Conservation (phyloP, 257 asterid genomes). For the Oldenlandia corymbosa region DNA sequence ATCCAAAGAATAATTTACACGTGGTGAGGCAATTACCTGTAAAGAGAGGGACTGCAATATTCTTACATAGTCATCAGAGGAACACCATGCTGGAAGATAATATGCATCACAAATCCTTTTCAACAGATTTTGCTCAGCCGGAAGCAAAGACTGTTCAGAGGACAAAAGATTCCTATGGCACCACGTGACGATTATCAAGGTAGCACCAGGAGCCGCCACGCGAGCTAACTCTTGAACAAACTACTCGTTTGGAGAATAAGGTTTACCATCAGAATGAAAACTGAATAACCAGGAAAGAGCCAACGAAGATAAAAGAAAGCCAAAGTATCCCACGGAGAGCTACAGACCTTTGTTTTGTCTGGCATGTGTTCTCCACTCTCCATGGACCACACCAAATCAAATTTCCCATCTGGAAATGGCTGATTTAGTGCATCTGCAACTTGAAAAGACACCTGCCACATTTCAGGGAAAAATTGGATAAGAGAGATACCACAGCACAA, state of each 20-base stretch:
- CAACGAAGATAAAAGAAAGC: not conserved
- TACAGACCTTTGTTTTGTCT: conserved; percentile 69
- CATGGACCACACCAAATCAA: conserved; percentile 96
- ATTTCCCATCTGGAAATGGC: conserved; percentile 82
- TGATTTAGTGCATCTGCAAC: conserved; percentile 96
- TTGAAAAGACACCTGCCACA: conserved; percentile 68
- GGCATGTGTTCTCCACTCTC: conserved; percentile 99
- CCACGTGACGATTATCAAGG: conserved; percentile 91
- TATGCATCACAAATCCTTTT: conserved; percentile 67
- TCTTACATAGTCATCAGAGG: conserved; percentile 72
- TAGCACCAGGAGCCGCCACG: conserved; percentile 93
- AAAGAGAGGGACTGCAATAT: conserved; percentile 65
- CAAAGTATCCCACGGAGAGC: conserved; percentile 1
- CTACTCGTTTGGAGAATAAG: conserved; percentile 26
- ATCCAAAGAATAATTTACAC: not conserved
- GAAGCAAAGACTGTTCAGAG: conserved; percentile 49
- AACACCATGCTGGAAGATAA: conserved; percentile 94
- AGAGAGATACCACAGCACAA: not conserved
- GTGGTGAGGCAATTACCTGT: conserved; percentile 39
- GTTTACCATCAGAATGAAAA: conserved; percentile 2
- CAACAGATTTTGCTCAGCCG: conserved; percentile 57
- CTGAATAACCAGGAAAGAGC: not conserved
- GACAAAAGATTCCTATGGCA: conserved; percentile 92
- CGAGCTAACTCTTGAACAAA: conserved; percentile 85
- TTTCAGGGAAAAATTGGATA: not conserved